phyloP scores from a whole-genome alignment of 83 land plant genomes.

The Thuja plicata region DNA sequence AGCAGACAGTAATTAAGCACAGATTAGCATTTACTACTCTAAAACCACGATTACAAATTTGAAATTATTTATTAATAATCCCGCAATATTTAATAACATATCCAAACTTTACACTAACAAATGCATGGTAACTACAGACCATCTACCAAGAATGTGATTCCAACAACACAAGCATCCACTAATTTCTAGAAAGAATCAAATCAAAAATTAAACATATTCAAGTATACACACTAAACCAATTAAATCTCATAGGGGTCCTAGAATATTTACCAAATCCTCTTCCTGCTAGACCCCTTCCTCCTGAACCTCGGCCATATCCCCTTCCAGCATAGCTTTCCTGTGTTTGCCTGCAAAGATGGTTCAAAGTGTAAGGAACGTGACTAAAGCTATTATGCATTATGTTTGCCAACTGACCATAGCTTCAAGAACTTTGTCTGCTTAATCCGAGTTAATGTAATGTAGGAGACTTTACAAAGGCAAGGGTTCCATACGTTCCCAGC shows the following conservation, averaged over 20 bases:
- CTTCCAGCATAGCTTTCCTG: slow-evolving; percentile 67
- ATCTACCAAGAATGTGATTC: background rate
- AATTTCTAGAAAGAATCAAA: background rate
- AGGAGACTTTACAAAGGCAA: background rate
- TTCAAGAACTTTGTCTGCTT: background rate
- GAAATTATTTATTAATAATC: background rate
- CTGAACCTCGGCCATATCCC: slow-evolving; percentile 76
- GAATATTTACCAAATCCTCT: slow-evolving; percentile 79
- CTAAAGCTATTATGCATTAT: background rate
- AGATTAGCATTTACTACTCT: background rate
- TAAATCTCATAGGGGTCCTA: background rate
- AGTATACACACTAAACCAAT: background rate
- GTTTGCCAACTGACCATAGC: background rate
- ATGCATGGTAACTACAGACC: background rate
- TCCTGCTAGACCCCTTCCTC: slow-evolving; percentile 67
- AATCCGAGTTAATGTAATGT: background rate
- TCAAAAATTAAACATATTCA: background rate
- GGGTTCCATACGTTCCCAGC: background rate
- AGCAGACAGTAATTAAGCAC: background rate
- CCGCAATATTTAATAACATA: background rate
- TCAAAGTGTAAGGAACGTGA: slow-evolving; percentile 5
- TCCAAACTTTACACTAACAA: background rate
- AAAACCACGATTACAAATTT: background rate
- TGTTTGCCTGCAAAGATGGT: slow-evolving; percentile 59
- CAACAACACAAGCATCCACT: background rate